These are phyloP conservation scores for Quercus engelmannii DNA, from an alignment of 306 rosid species.

Conservation along the genomic window DNA sequence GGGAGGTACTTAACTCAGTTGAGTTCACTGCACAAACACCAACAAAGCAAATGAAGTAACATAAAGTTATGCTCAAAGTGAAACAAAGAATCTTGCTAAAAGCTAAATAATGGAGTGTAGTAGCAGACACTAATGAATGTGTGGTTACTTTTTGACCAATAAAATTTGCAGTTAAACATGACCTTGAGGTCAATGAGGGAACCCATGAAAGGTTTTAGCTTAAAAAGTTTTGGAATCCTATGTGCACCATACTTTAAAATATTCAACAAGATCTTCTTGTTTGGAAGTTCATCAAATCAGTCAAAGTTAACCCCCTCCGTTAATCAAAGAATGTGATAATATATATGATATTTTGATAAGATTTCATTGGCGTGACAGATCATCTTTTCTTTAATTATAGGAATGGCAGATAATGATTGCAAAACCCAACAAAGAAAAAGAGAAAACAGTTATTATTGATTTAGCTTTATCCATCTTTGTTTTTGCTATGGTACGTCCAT, in stretches of 20 bases:
- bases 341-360: not conserved
- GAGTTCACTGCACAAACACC: conserved; percentile 23
- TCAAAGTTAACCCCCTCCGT: conserved; percentile 28
- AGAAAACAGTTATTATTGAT: not conserved
- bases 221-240: conserved; percentile 83
- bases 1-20: conserved; percentile 39
- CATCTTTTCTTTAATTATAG: not conserved
- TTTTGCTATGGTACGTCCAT: not conserved
- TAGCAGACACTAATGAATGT: conserved; percentile 80
- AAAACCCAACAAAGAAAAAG: not conserved
- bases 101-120: conserved; percentile 93
- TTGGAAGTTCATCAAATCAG: conserved; percentile 29
- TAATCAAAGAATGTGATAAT: not conserved
- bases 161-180: conserved; percentile 30
- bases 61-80: conserved; percentile 85
- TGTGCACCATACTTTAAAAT: conserved; percentile 36
- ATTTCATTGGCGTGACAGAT: not conserved
- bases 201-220: conserved; percentile 46
- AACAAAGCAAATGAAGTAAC: conserved; percentile 68
- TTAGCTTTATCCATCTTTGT: not conserved
- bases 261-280: conserved; percentile 8
- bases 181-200: conserved; percentile 57
- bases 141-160: conserved; percentile 71
- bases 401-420: conserved; percentile 2
- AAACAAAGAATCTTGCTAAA: conserved; percentile 78